A percentile compares a stretch with the other conserved stretches of the same genome.
phyloP scores from a whole-genome alignment of 371 early-diverging fungal species.

The Apophysomyces ossiformis region DNA sequence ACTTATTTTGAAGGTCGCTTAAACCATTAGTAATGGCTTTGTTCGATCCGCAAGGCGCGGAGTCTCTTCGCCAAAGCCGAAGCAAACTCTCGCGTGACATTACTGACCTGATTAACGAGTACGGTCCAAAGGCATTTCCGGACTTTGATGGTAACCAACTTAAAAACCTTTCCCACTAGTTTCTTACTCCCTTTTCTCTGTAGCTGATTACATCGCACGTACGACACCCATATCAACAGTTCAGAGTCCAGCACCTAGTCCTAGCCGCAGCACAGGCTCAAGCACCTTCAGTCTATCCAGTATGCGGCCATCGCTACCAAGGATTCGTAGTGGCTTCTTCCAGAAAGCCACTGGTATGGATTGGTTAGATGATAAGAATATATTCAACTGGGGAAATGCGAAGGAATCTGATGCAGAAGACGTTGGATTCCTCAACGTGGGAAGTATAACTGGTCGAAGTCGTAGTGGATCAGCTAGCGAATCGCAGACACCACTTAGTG shows the following conservation, averaged over 20 bases:
- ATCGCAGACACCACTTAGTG: slow-evolving; percentile 20
- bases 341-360: slow-evolving; percentile 34
- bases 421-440: slow-evolving; percentile 19
- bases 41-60: slow-evolving; percentile 51
- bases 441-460: slow-evolving; percentile 21
- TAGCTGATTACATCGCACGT: slow-evolving; percentile 31
- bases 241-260: slow-evolving; percentile 14
- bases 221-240: slow-evolving; percentile 15
- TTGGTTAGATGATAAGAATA: slow-evolving; percentile 52
- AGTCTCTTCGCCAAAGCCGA: slow-evolving; percentile 63
- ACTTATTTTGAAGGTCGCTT: slow-evolving; percentile 57
- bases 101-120: slow-evolving; percentile 77
- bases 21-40: slow-evolving; percentile 77
- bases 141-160: slow-evolving; percentile 59
- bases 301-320: slow-evolving; percentile 22
- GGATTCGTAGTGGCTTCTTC: slow-evolving; percentile 35
- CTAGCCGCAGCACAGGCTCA: slow-evolving; percentile 18
- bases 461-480: slow-evolving; percentile 33
- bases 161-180: background rate
- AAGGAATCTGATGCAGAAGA: slow-evolving; percentile 29
- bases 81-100: slow-evolving; percentile 73
- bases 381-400: slow-evolving; percentile 53
- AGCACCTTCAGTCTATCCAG: slow-evolving; percentile 25
- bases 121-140: slow-evolving; percentile 81
- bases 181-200: background rate